Base-by-base conservation (phyloP, 1,139 yeast species). In the Candida sp. region DNA sequence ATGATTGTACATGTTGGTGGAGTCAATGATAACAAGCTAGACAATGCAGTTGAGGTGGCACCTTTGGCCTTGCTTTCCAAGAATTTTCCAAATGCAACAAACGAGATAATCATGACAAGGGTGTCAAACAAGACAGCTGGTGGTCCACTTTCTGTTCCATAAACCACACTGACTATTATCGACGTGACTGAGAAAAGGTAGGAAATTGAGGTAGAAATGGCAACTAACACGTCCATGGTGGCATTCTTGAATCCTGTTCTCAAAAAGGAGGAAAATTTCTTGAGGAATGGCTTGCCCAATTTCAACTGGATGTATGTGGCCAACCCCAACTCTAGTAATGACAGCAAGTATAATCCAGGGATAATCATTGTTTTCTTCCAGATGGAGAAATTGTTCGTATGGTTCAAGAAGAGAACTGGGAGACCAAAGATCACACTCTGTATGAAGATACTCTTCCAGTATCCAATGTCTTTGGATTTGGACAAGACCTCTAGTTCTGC, bases 181-280 rank as follows among this genome's bases (percentile, higher is more conserved):
- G 96, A 80, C 27, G 85, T 67, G 0, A 88, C 63, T 1, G 98
- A 91, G 62, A 90, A 94, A 12, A 75, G 54, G 63, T 85, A 94
- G 3, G 98, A 90, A 31, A 90, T 84, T 47, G 87, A 73, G 0
- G 98, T 92, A 3, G 98, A 91, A 31, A 90, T 76, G 51, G 90
- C 85, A 35, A 96, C 94, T 55, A 96, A 77, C 2, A 93, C 91
- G 68, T 96, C 99, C 99, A 96, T 96, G 23, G 96, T 92, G n/a
- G 98, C 97, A 45, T 69, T 71, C 39, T 56, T 62, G 27, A 88
- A 78, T 6, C 84, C 79, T 59, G 88, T 91, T 50, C 73, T 73
- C 17, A 92, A 56, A n/a, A 96, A 87, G 45, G 79, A 80, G 60
- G 70, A 75, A 8, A 96, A 83, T 53, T 90, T 86, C 47, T 69